Conservation (phyloP, 75 land plant species). For the Chamaecyparis obtusa region DNA sequence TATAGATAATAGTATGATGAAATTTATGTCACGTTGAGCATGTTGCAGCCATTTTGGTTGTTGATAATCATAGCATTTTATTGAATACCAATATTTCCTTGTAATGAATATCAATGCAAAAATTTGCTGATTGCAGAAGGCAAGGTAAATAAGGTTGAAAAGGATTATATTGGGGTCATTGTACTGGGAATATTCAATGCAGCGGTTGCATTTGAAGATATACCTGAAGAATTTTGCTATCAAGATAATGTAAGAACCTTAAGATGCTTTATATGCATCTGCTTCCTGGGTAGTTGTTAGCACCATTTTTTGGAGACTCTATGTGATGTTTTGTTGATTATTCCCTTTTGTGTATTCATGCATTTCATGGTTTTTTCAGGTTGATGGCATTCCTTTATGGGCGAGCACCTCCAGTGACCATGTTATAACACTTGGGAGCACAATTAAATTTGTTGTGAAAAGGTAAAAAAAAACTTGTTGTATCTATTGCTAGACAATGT, state of each 20-base stretch:
- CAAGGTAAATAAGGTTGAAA: constrained; percentile 72
- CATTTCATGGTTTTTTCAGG: constrained; percentile 31
- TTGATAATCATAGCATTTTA: not conserved
- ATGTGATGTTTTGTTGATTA: not conserved
- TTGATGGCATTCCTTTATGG: constrained; percentile 40
- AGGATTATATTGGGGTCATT: constrained; percentile 70
- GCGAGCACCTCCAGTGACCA: constrained; percentile 54
- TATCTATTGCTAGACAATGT: not conserved
- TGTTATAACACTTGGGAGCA: constrained; percentile 61
- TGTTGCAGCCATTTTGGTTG: not conserved
- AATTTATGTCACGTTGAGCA: not conserved
- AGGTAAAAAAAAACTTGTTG: constrained; percentile 39
- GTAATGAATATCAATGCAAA: not conserved
- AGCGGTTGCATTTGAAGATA: constrained; percentile 58
- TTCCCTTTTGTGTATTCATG: not conserved
- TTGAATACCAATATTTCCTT: not conserved
- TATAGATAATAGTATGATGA: not conserved
- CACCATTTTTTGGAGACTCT: not conserved
- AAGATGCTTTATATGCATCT: not conserved
- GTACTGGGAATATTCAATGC: constrained; percentile 82
- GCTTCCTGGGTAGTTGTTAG: constrained; percentile 15
- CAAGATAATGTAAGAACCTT: constrained; percentile 27
- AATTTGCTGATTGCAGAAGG: constrained; percentile 55
- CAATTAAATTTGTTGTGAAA: constrained; percentile 71
- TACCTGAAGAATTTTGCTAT: constrained; percentile 70